Evolutionary conservation across 2,329 filamentous ascomycete genomes (phyloP).

Genomic region (Epichloe hybrida): DNA sequence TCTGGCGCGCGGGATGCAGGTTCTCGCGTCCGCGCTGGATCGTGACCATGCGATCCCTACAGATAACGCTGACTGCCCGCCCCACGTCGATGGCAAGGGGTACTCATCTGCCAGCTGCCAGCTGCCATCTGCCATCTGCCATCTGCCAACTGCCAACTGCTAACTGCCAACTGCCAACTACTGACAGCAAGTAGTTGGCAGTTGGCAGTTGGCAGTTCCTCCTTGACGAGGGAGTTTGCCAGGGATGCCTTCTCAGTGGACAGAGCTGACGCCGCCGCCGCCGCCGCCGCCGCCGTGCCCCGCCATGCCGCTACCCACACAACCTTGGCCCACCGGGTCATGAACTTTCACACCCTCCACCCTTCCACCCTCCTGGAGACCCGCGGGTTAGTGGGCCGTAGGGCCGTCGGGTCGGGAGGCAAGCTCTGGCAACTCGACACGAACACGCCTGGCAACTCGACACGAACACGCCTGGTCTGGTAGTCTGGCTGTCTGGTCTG

Average conservation of each 20-base stretch:
- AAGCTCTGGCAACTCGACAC: not conserved
- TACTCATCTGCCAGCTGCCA: not conserved
- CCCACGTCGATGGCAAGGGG: constrained; percentile 4
- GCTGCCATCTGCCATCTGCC: not conserved
- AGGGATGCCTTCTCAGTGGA: constrained; percentile 8
- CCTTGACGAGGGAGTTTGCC: constrained; percentile 6
- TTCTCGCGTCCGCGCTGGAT: constrained; percentile 7
- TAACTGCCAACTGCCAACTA: too few species aligned
- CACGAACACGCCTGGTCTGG: too few species aligned
- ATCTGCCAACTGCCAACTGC: too few species aligned
- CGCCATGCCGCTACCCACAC: not conserved
- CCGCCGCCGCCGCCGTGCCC: constrained; percentile 7
- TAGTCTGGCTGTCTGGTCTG: not conserved
- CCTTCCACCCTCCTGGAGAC: not conserved
- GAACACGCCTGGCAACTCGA: not conserved
- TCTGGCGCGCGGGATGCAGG: constrained; percentile 1
- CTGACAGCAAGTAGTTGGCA: too few species aligned
- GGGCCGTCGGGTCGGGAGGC: not conserved
- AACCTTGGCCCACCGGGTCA: not conserved
- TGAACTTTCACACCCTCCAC: not conserved
- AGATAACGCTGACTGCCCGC: constrained; percentile 7
- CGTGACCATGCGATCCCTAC: constrained; percentile 9
- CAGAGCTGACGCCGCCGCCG: constrained; percentile 7
- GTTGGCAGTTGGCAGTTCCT: too few species aligned
- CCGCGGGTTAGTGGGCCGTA: not conserved